A percentile compares a stretch with the other conserved stretches of the same genome.
Conservation (phyloP, 768 basidiomycete species). For the Obba rivulosa region DNA sequence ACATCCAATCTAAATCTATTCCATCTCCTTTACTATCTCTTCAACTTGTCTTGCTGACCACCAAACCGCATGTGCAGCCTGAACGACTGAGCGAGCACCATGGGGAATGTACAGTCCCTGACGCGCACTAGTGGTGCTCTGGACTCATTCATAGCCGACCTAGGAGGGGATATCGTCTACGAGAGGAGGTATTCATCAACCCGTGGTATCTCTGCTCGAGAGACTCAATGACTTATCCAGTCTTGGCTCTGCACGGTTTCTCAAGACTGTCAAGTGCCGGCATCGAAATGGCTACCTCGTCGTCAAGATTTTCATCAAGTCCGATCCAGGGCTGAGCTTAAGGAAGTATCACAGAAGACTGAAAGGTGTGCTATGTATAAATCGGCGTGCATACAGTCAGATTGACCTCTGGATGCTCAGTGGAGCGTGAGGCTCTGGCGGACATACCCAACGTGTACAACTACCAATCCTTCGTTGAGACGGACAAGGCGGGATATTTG, state of each 20-base stretch:
- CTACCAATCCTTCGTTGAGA: conserved; percentile 88
- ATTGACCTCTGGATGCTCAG: conserved; percentile 39
- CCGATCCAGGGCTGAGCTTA: conserved; percentile 80
- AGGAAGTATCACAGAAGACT: conserved; percentile 68
- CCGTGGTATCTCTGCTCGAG: not conserved
- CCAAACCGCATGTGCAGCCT: too few relatives aligned
- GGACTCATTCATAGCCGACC: conserved; percentile 87
- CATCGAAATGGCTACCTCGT: conserved; percentile 81
- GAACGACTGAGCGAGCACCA: conserved; percentile 24
- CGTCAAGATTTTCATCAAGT: conserved; percentile 94
- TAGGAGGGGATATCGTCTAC: conserved; percentile 82
- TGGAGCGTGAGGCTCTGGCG: conserved; percentile 75
- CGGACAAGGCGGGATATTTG: conserved; percentile 93
- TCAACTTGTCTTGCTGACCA: too few relatives aligned
- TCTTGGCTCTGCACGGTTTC: conserved; percentile 65
- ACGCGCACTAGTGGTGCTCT: conserved; percentile 75
- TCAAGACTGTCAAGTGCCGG: conserved; percentile 80
- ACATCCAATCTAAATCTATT: too few relatives aligned
- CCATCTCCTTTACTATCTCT: too few relatives aligned
- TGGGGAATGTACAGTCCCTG: conserved; percentile 79
- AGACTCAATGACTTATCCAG: conserved; percentile 28
- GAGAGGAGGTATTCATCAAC: conserved; percentile 71
- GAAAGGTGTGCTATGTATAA: conserved; percentile 48
- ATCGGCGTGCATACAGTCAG: conserved; percentile 3
- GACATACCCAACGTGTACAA: conserved; percentile 88